Base-by-base conservation (phyloP, 148 eudicot species). In the Dianthus caryophyllus region DNA sequence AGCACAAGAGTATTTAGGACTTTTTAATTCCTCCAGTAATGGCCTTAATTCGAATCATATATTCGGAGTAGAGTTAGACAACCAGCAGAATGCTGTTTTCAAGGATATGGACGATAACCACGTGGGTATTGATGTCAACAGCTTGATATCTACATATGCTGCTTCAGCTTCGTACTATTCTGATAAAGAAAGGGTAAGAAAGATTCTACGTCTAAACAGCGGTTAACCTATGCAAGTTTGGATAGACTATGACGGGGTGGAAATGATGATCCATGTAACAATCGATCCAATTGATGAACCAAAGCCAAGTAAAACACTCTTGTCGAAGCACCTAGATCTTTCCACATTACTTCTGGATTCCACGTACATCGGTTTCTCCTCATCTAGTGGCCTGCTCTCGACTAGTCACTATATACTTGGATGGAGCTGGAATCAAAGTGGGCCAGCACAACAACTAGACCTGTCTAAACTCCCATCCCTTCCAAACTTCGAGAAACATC, bases 11-110 rank as follows among this genome's bases (percentile, higher is more conserved):
- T n/a, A n/a, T n/a, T 41, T 59, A 9, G 77, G 77, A n/a, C 27
- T 73, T 25, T 61, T 9, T 47, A 52, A 74, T 61, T 3, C 44
- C 31, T 39, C 77, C 48, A 61, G 25, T 48, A 43, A 41, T 29
- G 56, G 68, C 38, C 67, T 26, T 10, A 5, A 30, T 9, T 67
- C 63, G 1, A 78, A 74, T 21, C 81, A 70, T 70, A 9, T 74
- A 10, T 55, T 78, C 49, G 78, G 61, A 2, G 17, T 79, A 24
- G 79, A 71, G 60, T 54, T 79, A 14, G 82, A n/a, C 57, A 63
- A 75, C 7, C 3, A 67, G 17, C 13, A 2, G 17, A 75, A 54
- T 41, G 15, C 33, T 4, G 49, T 53, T 0, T 12, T 67, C 53
- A 0, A 43, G 7, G 82, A 67, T 12, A 67, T 58, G 9, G 18